Percentiles rank a stretch among this genome's conserved stretches.
These are phyloP conservation scores for Raffaelea arxii DNA, from an alignment of 2,329 filamentous ascomycete genomes.

Conservation along the genomic window DNA sequence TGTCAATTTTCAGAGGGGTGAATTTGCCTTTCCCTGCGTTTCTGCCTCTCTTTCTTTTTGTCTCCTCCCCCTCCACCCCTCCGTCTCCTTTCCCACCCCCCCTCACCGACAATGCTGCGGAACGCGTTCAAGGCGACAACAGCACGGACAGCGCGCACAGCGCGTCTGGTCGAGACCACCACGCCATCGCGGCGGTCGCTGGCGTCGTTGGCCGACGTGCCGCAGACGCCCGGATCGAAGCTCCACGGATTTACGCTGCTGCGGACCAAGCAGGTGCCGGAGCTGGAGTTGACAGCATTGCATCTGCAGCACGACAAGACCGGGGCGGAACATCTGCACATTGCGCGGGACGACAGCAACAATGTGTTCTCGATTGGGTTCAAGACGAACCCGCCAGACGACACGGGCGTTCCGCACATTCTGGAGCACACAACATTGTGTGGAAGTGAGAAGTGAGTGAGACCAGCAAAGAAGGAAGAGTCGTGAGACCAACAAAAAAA, in stretches of 20 bases:
- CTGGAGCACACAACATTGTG: constrained; percentile 95
- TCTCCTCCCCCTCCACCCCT: neutral
- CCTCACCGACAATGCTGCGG: constrained; percentile 1
- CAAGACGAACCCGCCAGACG: constrained; percentile 96
- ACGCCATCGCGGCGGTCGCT: constrained; percentile 2
- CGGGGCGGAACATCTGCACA: constrained; percentile 89
- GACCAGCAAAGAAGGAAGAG: too few species aligned
- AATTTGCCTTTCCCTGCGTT: too few species aligned
- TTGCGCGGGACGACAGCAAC: constrained; percentile 90
- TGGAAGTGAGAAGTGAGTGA: constrained; percentile 74
- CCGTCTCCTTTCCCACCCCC: neutral
- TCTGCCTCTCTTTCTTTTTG: too few species aligned
- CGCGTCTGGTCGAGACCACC: neutral
- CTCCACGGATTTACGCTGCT: constrained; percentile 90
- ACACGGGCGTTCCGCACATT: constrained; percentile 93
- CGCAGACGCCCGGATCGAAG: constrained; percentile 64
- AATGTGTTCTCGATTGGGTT: constrained; percentile 99
- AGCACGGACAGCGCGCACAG: neutral
- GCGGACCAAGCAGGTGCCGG: constrained; percentile 83
- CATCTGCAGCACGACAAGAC: constrained; percentile 92
- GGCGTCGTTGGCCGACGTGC: constrained; percentile 51
- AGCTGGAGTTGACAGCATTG: constrained; percentile 84
- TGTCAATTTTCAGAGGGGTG: too few species aligned
- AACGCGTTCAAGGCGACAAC: constrained; percentile 1
- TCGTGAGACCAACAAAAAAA: too few species aligned